phyloP scores from a whole-genome alignment of 768 basidiomycete genomes.

The Kwoniella shandongensis region DNA sequence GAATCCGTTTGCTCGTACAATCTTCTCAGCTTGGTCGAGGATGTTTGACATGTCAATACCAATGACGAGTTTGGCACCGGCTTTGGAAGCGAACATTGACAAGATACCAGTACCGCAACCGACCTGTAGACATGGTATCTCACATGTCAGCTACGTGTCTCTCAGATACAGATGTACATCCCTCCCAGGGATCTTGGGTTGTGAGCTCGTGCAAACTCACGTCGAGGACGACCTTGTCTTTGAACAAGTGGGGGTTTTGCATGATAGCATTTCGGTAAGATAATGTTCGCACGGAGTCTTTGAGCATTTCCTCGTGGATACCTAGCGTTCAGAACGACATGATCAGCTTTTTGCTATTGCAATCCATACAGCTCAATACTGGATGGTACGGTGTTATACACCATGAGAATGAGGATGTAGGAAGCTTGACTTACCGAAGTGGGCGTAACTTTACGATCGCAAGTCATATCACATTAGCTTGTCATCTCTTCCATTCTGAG shows the following conservation, averaged over 20 bases:
- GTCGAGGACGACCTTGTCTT: constrained; percentile 92
- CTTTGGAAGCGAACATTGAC: constrained; percentile 96
- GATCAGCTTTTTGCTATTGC: background rate
- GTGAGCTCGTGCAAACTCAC: no score
- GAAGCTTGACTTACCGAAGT: constrained; percentile 30
- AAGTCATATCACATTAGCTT: background rate
- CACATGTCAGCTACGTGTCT: no score
- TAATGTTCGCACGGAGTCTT: constrained; percentile 90
- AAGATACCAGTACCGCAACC: constrained; percentile 98
- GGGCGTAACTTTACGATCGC: constrained; percentile 29
- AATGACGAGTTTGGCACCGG: constrained; percentile 89
- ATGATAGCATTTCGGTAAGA: constrained; percentile 93
- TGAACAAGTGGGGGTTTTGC: constrained; percentile 92
- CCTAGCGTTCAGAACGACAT: constrained; percentile 57
- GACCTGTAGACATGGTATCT: constrained; percentile 61
- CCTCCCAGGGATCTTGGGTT: no score
- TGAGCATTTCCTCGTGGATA: constrained; percentile 99
- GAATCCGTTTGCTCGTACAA: constrained; percentile 94
- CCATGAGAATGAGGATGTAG: background rate
- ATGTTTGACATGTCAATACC: constrained; percentile 99
- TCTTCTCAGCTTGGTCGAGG: constrained; percentile 97
- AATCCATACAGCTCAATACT: background rate
- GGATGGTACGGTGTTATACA: constrained; percentile 1
- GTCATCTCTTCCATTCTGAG: constrained; percentile 9
- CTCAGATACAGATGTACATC: no score